These are phyloP conservation scores for Filobasidium floriforme DNA, from an alignment of 768 basidiomycete species.

Conservation along the genomic window DNA sequence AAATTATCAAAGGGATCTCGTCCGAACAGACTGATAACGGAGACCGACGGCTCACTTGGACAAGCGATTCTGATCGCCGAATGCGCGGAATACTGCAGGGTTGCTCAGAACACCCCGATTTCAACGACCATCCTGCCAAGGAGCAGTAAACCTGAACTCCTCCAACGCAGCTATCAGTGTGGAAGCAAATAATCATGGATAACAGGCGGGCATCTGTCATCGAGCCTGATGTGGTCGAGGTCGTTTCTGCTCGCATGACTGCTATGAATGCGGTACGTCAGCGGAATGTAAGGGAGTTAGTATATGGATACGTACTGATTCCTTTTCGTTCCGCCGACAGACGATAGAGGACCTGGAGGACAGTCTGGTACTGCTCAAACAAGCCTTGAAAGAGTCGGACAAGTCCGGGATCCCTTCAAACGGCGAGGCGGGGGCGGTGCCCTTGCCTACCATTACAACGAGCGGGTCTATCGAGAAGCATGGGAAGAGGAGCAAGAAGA, in stretches of 20 bases:
- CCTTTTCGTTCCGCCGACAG: background rate
- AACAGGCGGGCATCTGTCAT: background rate
- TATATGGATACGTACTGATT: background rate
- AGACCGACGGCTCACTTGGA: no score
- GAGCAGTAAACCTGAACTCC: no score
- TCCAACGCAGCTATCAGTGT: no score
- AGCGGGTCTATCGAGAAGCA: conserved; percentile 4
- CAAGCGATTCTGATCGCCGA: no score
- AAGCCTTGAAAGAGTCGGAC: conserved; percentile 3
- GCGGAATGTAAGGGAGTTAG: background rate
- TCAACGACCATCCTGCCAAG: no score
- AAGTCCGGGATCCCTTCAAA: background rate
- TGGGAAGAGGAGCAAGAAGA: conserved; percentile 15
- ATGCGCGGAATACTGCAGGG: no score
- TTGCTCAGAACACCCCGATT: no score
- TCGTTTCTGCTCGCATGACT: background rate
- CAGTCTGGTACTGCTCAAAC: conserved; percentile 12
- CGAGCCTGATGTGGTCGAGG: background rate
- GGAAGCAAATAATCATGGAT: background rate
- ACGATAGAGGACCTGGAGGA: conserved; percentile 19
- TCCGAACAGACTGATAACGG: no score
- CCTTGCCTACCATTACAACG: no score
- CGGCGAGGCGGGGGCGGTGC: background rate
- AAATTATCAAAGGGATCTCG: no score
- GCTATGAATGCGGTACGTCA: conserved; percentile 8